Conservation (phyloP, 768 basidiomycete genomes). For the Strobilomyces dryophilus region DNA sequence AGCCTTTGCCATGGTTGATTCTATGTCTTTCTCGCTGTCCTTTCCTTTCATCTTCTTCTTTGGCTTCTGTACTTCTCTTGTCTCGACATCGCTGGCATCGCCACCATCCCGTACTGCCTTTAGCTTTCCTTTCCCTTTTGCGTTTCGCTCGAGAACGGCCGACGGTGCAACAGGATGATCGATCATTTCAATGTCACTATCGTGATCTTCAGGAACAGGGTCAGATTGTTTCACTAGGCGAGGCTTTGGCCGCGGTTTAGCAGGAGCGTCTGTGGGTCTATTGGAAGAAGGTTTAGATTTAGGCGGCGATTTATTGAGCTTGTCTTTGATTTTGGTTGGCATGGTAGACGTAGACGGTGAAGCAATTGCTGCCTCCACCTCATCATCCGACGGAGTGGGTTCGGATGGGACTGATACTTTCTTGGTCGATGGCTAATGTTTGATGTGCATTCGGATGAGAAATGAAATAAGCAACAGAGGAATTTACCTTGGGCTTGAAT, state of each 20-base stretch:
- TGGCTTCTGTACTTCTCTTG: constrained; percentile 27
- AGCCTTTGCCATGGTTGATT: constrained; percentile 27
- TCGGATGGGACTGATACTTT: constrained; percentile 5
- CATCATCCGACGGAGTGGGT: constrained; percentile 20
- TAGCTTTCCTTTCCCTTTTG: constrained; percentile 38
- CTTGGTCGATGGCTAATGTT: constrained; percentile 11
- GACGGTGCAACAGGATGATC: constrained; percentile 8
- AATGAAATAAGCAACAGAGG: constrained; percentile 6
- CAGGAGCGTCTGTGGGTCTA: constrained; percentile 12
- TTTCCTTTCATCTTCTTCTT: constrained; percentile 22
- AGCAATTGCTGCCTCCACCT: constrained; percentile 16
- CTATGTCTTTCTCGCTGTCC: constrained; percentile 16
- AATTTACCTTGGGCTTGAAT: constrained; percentile 26
- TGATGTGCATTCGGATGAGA: constrained; percentile 2
- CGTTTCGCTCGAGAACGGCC: constrained; percentile 19
- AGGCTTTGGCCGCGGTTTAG: constrained; percentile 24
- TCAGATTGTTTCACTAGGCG: constrained; percentile 14
- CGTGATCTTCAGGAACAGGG: constrained; percentile 16
- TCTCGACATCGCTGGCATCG: constrained; percentile 12
- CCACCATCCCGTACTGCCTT: constrained; percentile 26
- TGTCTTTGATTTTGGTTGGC: constrained; percentile 15
- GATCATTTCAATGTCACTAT: constrained; percentile 32
- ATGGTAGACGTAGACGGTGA: constrained; percentile 14
- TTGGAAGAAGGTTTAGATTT: constrained; percentile 18
- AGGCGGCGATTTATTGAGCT: constrained; percentile 10